Percentiles rank a stretch among this genome's conserved stretches.
phyloP scores from a whole-genome alignment of 768 basidiomycete genomes.

The Clathrus columnatus region DNA sequence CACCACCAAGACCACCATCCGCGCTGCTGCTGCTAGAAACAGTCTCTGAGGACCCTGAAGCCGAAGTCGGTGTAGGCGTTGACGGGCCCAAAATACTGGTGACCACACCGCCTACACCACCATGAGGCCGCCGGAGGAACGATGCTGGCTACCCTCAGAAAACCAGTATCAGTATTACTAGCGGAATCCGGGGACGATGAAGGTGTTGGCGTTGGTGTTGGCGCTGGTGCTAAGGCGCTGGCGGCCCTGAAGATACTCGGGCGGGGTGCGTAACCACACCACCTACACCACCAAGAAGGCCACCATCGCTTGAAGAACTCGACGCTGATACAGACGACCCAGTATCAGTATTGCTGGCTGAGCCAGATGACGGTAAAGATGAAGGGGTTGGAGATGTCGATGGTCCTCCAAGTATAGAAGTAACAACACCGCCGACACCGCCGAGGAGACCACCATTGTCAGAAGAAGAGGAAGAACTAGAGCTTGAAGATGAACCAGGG shows the following conservation, averaged over 20 bases:
- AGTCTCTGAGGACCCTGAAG: not conserved
- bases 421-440: not conserved
- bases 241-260: not conserved
- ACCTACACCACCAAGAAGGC: not conserved
- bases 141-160: not conserved
- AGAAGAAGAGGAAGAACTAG: slow-evolving; percentile 1
- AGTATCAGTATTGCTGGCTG: not conserved
- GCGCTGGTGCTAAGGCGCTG: not conserved
- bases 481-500: not conserved
- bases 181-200: not conserved
- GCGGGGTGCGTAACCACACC: not conserved
- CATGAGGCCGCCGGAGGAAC: not conserved
- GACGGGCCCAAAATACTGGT: not conserved
- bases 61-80: slow-evolving; percentile 7
- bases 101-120: not conserved
- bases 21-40: slow-evolving; percentile 1
- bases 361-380: not conserved
- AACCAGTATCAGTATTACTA: no score
- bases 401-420: not conserved
- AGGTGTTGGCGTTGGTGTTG: not conserved
- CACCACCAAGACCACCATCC: not conserved
- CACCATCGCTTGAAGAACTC: not conserved
- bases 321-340: not conserved
- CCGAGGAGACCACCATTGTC: not conserved
- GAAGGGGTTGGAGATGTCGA: not conserved